These are phyloP conservation scores for Coccomyxa sp. DNA, from an alignment of 139 green algal species.

Conservation along the genomic window DNA sequence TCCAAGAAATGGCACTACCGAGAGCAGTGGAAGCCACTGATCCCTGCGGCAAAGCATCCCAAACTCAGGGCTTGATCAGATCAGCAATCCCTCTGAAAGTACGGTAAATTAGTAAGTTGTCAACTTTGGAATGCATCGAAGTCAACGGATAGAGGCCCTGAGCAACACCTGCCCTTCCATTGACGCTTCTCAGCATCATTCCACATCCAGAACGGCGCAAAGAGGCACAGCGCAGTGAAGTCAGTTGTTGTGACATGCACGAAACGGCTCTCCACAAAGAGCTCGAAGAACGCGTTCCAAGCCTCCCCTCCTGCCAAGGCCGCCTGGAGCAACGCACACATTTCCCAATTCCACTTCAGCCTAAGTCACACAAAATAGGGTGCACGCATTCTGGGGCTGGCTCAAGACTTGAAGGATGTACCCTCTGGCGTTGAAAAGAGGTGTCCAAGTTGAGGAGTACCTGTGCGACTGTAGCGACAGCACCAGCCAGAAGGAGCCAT, in stretches of 20 bases:
- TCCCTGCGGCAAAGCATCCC: constrained; percentile 22
- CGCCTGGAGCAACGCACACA: constrained; percentile 9
- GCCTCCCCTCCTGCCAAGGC: constrained; percentile 25
- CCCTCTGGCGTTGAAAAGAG: too few species aligned
- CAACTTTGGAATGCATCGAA: not conserved
- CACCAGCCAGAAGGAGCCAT: constrained; percentile 32
- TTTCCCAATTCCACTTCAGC: constrained; percentile 10
- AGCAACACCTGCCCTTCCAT: constrained; percentile 56
- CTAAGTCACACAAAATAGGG: not conserved
- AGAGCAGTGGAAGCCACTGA: constrained; percentile 54
- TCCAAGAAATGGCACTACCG: constrained; percentile 61
- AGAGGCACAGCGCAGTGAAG: constrained; percentile 60
- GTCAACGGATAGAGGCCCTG: too few species aligned
- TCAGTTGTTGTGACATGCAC: constrained; percentile 77
- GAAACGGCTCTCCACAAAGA: constrained; percentile 74
- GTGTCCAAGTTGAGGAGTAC: not conserved
- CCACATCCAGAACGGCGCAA: constrained; percentile 80
- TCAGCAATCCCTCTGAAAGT: not conserved
- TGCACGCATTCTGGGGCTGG: not conserved
- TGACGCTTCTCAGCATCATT: constrained; percentile 68
- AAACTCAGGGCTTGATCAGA: not conserved
- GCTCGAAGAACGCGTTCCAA: constrained; percentile 58
- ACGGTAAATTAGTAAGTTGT: not conserved
- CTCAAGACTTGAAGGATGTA: too few species aligned
- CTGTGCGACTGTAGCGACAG: constrained; percentile 19